Base-by-base conservation (phyloP, 768 basidiomycete genomes). In the Amanita polypyramis region DNA sequence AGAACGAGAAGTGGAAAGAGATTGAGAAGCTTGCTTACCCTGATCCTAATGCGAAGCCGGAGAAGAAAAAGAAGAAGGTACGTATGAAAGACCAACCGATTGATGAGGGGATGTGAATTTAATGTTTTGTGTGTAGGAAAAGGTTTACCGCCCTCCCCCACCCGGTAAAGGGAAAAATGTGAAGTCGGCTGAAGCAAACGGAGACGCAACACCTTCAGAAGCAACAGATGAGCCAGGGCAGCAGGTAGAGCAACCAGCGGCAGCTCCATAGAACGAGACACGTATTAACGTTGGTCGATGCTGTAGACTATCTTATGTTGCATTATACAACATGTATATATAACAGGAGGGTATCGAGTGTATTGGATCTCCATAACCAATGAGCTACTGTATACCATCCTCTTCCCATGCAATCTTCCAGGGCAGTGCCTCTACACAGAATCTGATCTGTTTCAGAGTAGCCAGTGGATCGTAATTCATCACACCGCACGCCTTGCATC, bases 11-110 rank as follows among this genome's bases (percentile, higher is more conserved):
- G 60, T 97, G 90, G 81, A 79, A 86, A 63, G 70, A 69, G 57
- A 69, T 83, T 5, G 84, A 85, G 59, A 76, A 72, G 57, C 65
- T 83, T 17, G 96, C 92, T 9, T 99, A 97, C 68, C 92, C 93
- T 1, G 77, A 82, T 61, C 78, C 78, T 0, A 81, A 77, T 43
- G 77, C 75, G 0, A 77, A 80, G 55, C 68, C 70, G 7, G 74
- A 74, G 53, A 73, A 75, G 54, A 80, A 80, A 53, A 81, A 80
- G 65, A 88, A 85, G 63, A 85, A 85, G 70, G 70, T 69, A 47
- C 29, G 52, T n/a, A n/a, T n/a, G 25, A 27, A 27, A 27, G 25
- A 27, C 7, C 7, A 7, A 27, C 3, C 7, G 25, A 4, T 27
- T n/a, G n/a, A n/a, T n/a, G n/a, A n/a, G n/a, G n/a, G n/a, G n/a